Conservation (phyloP, 106 monocot genomes). For the Acorus calamus region DNA sequence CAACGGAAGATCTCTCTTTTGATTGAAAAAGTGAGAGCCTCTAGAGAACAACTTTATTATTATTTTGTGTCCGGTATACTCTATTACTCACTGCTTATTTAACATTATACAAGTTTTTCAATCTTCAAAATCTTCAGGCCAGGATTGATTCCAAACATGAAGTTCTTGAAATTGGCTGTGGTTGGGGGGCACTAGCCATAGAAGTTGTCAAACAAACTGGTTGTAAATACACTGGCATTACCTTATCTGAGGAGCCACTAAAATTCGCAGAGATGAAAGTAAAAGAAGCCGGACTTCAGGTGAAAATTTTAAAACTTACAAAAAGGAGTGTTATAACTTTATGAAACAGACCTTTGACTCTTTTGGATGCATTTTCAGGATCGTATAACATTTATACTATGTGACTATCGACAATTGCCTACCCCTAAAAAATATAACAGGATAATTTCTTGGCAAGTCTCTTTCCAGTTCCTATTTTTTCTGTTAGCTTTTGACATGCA, state of each 20-base stretch:
- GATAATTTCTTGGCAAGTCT: conserved; percentile 83
- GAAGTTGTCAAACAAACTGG: conserved; percentile 73
- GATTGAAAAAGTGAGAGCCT: conserved; percentile 61
- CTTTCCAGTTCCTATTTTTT: not conserved
- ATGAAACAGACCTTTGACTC: no score
- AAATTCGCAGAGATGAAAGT: conserved; percentile 53
- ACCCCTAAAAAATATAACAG: conserved; percentile 57
- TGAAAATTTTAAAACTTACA: conserved; percentile 3
- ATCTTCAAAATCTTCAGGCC: conserved; percentile 33
- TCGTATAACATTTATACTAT: conserved; percentile 19
- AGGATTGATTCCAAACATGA: conserved; percentile 62
- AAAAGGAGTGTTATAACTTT: no score
- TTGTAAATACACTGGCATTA: conserved; percentile 91
- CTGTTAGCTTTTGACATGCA: not conserved
- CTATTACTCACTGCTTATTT: not conserved
- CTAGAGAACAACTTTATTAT: no score
- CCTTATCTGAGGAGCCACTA: conserved; percentile 81
- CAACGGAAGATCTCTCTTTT: conserved; percentile 65
- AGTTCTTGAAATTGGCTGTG: conserved; percentile 91
- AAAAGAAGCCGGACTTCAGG: conserved; percentile 82
- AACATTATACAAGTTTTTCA: not conserved
- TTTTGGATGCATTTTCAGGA: no score
- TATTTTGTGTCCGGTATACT: no score
- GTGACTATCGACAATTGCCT: conserved; percentile 81
- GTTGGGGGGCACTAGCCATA: conserved; percentile 87